Conservation (phyloP, 2,329 filamentous ascomycete genomes). For the Phialophora tarda region DNA sequence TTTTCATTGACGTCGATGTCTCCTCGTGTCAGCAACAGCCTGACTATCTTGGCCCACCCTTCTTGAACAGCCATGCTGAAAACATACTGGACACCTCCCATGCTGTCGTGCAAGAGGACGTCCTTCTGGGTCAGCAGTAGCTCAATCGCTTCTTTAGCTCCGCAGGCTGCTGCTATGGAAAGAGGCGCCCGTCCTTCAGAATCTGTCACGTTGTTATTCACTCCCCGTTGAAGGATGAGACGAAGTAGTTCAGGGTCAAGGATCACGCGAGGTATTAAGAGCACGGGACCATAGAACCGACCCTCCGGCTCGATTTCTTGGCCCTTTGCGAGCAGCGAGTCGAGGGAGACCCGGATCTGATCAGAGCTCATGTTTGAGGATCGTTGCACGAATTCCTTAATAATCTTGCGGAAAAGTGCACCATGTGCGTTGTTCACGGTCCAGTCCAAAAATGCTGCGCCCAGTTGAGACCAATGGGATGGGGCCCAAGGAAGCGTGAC, state of each 20-base stretch:
- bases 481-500: constrained; percentile 11
- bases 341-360: background rate
- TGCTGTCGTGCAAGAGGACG: background rate
- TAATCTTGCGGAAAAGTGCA: constrained; percentile 1
- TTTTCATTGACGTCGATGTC: background rate
- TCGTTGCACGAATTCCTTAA: background rate
- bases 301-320: background rate
- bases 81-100: background rate
- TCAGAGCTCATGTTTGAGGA: too few species aligned
- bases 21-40: background rate
- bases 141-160: background rate
- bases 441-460: background rate
- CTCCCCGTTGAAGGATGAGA: background rate
- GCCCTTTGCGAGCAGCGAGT: background rate
- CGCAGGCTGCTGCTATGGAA: background rate
- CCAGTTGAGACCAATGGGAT: background rate
- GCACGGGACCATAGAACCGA: background rate
- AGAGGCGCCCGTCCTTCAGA: background rate
- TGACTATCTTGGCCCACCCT: background rate
- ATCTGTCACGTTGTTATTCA: background rate
- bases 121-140: background rate
- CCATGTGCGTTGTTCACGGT: constrained; percentile 7
- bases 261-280: background rate
- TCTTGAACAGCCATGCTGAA: background rate
- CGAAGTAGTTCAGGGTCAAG: background rate